Base-by-base conservation (phyloP, 2,329 filamentous ascomycete species). In the Magnaporthiopsis rhizophila region DNA sequence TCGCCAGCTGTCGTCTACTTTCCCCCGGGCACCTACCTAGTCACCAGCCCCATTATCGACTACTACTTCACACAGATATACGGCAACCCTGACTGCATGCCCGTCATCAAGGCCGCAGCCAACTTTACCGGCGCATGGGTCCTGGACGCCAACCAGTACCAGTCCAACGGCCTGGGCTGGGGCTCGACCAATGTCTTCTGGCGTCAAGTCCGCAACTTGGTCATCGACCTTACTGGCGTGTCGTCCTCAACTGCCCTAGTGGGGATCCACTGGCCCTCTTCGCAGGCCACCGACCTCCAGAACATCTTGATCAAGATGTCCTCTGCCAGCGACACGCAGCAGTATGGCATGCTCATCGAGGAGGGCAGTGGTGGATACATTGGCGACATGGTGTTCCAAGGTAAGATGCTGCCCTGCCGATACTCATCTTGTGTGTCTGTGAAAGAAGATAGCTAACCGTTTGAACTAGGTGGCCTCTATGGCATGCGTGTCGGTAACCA, bases 351-450 rank as follows among this genome's bases (percentile, higher is more conserved):
- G 32, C 84, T 86, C 70, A 86, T 87, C 70, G 85, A 87, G 65
- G 83, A 85, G 63, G 85, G 86, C 1, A 85, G 82, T 21, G 88
- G 88, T 45, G 88, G 88, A 12, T 84, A 89, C 68, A 79, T 91
- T 72, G 84, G 83, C 34, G 89, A 92, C 68, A 77, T 92, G 3
- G 81, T 83, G 65, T 91, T 92, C 76, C 84, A 88, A 62, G 89
- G 38, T 45, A 45, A 45, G 15, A 45, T 3, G 3, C 15, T 18
- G 15, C 1, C 38, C 38, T 15, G 13, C 5, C 12, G 11, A 13
- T 13, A 36, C 34, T 12, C 34, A 11, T 30, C 30, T 30, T 30
- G 30, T 30, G 11, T 12, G 12, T 34, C 7, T 36, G 11, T 36
- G 12, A 2, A 13, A 36, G 11, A 36, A 36, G 12, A 36, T 13